These are phyloP conservation scores for Pichia thaimueangensis DNA, from an alignment of 805 yeast species.

Conservation along the genomic window DNA sequence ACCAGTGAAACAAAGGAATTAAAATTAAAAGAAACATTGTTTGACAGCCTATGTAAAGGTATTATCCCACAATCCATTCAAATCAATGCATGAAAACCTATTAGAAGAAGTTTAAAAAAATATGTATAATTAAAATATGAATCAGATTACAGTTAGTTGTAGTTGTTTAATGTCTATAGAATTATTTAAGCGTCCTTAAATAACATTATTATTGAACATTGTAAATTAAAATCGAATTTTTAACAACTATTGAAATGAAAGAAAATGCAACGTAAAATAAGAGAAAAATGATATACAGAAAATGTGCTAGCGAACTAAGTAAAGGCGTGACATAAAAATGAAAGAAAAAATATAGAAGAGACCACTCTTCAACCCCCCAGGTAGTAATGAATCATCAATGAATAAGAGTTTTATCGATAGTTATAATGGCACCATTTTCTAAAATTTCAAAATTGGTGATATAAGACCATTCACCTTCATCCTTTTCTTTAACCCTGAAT, in stretches of 20 bases:
- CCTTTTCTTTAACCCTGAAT: slow-evolving; percentile 29
- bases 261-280: no score
- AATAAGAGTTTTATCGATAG: slow-evolving; percentile 23
- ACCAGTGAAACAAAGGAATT: slow-evolving; percentile 24
- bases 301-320: no score
- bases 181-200: no score
- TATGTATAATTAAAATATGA: no score
- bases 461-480: slow-evolving; percentile 31
- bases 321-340: no score
- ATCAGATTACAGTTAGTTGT: no score
- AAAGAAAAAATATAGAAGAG: neutral
- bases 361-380: no score
- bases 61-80: slow-evolving; percentile 16
- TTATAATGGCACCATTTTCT: slow-evolving; percentile 41
- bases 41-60: slow-evolving; percentile 37
- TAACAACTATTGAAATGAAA: no score
- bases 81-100: slow-evolving; percentile 7
- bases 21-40: slow-evolving; percentile 38
- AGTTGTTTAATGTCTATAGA: no score
- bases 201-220: no score
- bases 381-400: neutral
- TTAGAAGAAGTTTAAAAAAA: neutral
- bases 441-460: slow-evolving; percentile 32
- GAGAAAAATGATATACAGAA: no score
- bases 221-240: no score